Conservation (phyloP, 2,329 filamentous ascomycete species). For the Zasmidium cellare region DNA sequence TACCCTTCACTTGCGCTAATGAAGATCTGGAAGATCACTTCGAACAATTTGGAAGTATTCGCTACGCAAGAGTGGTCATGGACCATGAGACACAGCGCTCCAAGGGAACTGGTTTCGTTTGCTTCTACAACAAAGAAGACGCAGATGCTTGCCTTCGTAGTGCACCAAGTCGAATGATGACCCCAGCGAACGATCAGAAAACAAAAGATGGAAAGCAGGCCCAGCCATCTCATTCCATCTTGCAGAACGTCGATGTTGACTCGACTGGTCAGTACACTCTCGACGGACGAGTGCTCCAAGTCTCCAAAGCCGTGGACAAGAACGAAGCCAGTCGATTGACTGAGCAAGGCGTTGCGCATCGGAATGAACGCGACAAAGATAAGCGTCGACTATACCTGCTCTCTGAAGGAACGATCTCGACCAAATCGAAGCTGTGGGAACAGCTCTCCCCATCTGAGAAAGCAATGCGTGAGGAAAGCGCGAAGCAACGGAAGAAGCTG, state of each 20-base stretch:
- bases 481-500: constrained; percentile 82
- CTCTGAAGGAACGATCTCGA: constrained; percentile 77
- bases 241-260: constrained; percentile 84
- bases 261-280: constrained; percentile 83
- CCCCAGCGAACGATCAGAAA: constrained; percentile 30
- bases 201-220: constrained; percentile 26
- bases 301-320: constrained; percentile 82
- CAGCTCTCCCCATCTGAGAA: constrained; percentile 76
- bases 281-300: constrained; percentile 81
- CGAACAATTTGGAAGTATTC: constrained; percentile 77
- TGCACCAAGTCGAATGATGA: constrained; percentile 61
- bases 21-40: constrained; percentile 84
- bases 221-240: constrained; percentile 71
- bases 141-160: constrained; percentile 72
- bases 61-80: constrained; percentile 89
- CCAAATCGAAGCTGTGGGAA: constrained; percentile 74
- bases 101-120: constrained; percentile 91
- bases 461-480: constrained; percentile 83
- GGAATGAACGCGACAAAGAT: constrained; percentile 74
- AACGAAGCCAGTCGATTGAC: constrained; percentile 75
- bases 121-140: constrained; percentile 78
- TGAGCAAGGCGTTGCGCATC: constrained; percentile 63
- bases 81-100: constrained; percentile 83
- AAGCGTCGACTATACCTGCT: constrained; percentile 88
- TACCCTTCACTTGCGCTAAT: constrained; percentile 86